Conservation (phyloP, 139 green algal species). For the Pleodorina starrii region DNA sequence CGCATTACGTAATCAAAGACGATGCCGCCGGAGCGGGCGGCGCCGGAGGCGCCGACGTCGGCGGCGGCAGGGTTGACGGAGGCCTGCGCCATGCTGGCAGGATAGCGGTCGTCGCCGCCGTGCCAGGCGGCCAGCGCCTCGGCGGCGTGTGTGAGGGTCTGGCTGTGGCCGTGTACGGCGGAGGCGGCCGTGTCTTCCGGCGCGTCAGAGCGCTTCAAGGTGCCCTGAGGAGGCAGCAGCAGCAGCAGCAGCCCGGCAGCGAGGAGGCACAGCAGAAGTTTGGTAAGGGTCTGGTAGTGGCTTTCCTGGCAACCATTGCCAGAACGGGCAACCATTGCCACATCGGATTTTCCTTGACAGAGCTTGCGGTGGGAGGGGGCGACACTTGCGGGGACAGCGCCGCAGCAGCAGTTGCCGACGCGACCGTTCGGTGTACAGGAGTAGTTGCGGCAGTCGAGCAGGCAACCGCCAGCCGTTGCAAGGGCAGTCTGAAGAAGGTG, state of each 20-base stretch:
- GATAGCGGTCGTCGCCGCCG: conserved; percentile 23
- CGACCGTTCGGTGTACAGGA: too few species aligned
- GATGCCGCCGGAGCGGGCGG: not conserved
- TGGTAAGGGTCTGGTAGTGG: too few species aligned
- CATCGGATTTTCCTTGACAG: too few species aligned
- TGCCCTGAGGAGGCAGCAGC: not conserved
- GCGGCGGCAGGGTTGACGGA: not conserved
- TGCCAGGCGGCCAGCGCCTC: not conserved
- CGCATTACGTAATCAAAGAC: conserved; percentile 27
- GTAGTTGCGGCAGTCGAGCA: too few species aligned
- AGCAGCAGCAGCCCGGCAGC: not conserved
- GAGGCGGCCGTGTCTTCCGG: not conserved
- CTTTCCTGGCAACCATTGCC: too few species aligned
- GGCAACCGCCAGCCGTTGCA: too few species aligned
- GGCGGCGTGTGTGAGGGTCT: not conserved
- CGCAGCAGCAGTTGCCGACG: too few species aligned
- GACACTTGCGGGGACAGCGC: too few species aligned
- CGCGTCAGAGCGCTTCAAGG: not conserved
- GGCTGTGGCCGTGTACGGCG: not conserved
- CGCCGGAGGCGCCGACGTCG: not conserved
- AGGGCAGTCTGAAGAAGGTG: too few species aligned
- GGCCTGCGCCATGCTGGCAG: not conserved
- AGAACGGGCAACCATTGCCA: too few species aligned
- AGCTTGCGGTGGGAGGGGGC: too few species aligned
- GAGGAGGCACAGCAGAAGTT: too few species aligned